Conservation (phyloP, 1,139 yeast species). For the Candida sp. region DNA sequence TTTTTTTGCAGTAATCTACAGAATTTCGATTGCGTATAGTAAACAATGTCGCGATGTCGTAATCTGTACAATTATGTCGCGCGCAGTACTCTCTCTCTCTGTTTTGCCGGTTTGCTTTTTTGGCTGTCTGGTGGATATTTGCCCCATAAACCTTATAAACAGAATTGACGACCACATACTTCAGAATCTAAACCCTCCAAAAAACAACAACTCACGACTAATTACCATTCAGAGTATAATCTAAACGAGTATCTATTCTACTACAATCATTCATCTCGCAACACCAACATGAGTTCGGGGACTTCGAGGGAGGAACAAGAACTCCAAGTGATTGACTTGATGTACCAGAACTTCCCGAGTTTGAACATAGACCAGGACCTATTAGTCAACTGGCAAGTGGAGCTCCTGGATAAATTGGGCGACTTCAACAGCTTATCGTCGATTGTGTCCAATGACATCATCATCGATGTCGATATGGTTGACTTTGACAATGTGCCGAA, state of each 20-base stretch:
- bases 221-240: neutral
- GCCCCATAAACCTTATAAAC: neutral
- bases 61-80: neutral
- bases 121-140: neutral
- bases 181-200: no score
- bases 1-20: neutral
- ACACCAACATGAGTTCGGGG: conserved; percentile 5
- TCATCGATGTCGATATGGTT: conserved; percentile 9
- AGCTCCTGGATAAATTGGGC: conserved; percentile 27
- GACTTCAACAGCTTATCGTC: conserved; percentile 23
- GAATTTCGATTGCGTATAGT: no score
- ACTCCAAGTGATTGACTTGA: conserved; percentile 16
- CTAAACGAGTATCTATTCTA: no score
- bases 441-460: conserved; percentile 22
- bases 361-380: conserved; percentile 31
- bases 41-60: neutral
- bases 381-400: conserved; percentile 43
- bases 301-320: conserved; percentile 12
- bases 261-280: neutral
- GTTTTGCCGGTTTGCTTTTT: neutral
- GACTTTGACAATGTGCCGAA: neutral
- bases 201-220: neutral
- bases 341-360: conserved; percentile 29
- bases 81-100: neutral
- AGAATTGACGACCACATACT: neutral